phyloP scores from a whole-genome alignment of 805 yeast species.

The Nakazawaea ernobii region DNA sequence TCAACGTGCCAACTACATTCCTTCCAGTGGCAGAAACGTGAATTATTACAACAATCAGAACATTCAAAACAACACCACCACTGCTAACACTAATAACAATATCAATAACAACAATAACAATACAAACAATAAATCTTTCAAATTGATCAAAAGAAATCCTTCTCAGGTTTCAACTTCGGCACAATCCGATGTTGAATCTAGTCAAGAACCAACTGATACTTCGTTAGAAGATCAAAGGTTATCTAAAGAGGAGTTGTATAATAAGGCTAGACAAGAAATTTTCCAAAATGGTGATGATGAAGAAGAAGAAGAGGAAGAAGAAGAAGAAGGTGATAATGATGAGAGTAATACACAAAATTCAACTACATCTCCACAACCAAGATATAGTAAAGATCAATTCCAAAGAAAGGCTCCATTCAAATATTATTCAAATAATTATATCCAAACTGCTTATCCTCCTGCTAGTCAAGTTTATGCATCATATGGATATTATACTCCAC shows the following conservation, averaged over 20 bases:
- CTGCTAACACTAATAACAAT: not conserved
- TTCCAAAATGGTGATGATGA: constrained; percentile 26
- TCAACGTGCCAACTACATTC: constrained; percentile 6
- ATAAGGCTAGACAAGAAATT: constrained; percentile 32
- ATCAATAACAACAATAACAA: not conserved
- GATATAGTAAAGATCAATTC: constrained; percentile 1
- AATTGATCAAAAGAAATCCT: constrained; percentile 15
- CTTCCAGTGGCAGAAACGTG: constrained; percentile 4
- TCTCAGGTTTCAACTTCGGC: not conserved
- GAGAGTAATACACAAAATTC: too few relatives aligned
- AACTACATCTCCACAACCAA: not conserved
- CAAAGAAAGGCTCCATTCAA: constrained; percentile 2
- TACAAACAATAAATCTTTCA: constrained; percentile 6
- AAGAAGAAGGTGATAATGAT: constrained; percentile 9
- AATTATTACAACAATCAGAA: not conserved
- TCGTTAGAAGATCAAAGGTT: constrained; percentile 29
- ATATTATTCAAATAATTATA: not conserved
- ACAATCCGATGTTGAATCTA: not conserved
- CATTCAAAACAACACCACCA: not conserved
- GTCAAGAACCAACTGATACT: constrained; percentile 3
- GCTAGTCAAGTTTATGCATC: constrained; percentile 1
- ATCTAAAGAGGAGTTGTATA: constrained; percentile 37
- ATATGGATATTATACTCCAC: constrained; percentile 5
- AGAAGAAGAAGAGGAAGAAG: constrained; percentile 19
- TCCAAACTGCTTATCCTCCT: not conserved